These are phyloP conservation scores for Astrothelium macrocarpum DNA, from an alignment of 495 filamentous ascomycete genomes.

Conservation along the genomic window DNA sequence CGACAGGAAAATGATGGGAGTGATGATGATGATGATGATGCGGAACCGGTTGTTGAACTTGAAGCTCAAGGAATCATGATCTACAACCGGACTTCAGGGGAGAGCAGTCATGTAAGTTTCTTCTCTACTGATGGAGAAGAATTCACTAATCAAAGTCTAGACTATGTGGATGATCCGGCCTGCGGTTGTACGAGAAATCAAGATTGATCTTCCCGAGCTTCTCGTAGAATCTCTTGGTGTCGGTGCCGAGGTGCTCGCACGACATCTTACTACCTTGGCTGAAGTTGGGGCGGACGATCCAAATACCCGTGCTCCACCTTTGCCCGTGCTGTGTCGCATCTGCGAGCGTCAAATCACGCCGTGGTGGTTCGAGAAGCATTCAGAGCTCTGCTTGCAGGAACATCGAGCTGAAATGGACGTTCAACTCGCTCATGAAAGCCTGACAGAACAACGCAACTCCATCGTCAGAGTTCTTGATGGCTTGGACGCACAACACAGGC, in stretches of 20 bases:
- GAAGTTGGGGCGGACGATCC: slow-evolving; percentile 79
- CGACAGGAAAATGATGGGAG: slow-evolving; percentile 35
- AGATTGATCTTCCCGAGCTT: slow-evolving; percentile 84
- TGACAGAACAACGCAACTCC: slow-evolving; percentile 89
- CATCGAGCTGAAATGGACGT: slow-evolving; percentile 96
- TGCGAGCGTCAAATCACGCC: slow-evolving; percentile 96
- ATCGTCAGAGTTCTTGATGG: slow-evolving; percentile 94
- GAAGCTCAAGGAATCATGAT: slow-evolving; percentile 98
- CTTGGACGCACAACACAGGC: slow-evolving; percentile 69
- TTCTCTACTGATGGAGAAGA: not conserved
- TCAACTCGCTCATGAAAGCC: slow-evolving; percentile 82
- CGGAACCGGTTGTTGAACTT: slow-evolving; percentile 56
- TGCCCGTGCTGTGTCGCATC: slow-evolving; percentile 87
- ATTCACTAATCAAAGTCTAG: slow-evolving; percentile 36
- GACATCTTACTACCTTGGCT: slow-evolving; percentile 81
- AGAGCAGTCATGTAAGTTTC: slow-evolving; percentile 74
- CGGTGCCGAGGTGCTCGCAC: slow-evolving; percentile 87
- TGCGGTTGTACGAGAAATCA: slow-evolving; percentile 81
- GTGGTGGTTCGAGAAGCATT: slow-evolving; percentile 99
- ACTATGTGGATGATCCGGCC: slow-evolving; percentile 99
- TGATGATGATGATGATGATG: slow-evolving; percentile 21
- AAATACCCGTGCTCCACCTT: slow-evolving; percentile 70
- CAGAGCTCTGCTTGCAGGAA: slow-evolving; percentile 89
- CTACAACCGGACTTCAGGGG: slow-evolving; percentile 78
- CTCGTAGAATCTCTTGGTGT: slow-evolving; percentile 90